Base-by-base conservation (phyloP, 2,329 filamentous ascomycete genomes). In the Xylaria hypoxylon region DNA sequence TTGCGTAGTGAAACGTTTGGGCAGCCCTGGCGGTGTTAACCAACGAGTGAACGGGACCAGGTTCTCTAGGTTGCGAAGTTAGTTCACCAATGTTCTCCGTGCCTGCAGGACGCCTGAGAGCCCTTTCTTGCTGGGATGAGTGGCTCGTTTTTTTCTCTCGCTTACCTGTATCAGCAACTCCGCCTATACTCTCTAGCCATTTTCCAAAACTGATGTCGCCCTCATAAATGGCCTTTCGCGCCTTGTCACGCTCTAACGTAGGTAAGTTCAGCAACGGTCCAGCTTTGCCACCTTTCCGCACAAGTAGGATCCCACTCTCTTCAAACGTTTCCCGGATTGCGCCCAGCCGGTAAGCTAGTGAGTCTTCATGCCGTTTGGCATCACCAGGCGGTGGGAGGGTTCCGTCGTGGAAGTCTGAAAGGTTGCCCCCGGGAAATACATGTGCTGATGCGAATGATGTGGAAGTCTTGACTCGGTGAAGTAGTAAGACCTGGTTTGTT, bases 261-360 rank as follows among this genome's bases (percentile, higher is more conserved):
- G 84, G 78, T 5, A 96, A 77, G 45, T 88, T 84, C 33, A 96
- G 79, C 58, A 95, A 79, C 22, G 81, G 79, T 0, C 84, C 85
- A 5, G 83, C 61, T 17, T 33, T 82, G 11, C 79, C 75, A 3
- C 55, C 64, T 22, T 73, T 58, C 5, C 68, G 64, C 45, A 67
- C 70, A 5, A 72, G 70, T 26, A 72, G 42, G 10, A 72, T 93
- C 0, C 96, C 96, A 70, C 92, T 94, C 81, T 98, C 96, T 77
- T 99, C 96, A 76, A 98, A 98, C 0, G 93, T 93, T 82, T 98
- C 96, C 6, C 96, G 85, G 26, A 98, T 88, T 0, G 94, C 96
- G 5, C 91, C 94, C 40, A 92, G 80, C n/a, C 94, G 85, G 76
- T 97, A 97, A 2, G 88, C 86, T 0, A 83, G 80, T 0, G 89